A percentile compares a stretch with the other conserved stretches of the same genome.
Evolutionary conservation across 2,329 filamentous ascomycete genomes (phyloP).

Genomic region (Trichophyton rubrum): DNA sequence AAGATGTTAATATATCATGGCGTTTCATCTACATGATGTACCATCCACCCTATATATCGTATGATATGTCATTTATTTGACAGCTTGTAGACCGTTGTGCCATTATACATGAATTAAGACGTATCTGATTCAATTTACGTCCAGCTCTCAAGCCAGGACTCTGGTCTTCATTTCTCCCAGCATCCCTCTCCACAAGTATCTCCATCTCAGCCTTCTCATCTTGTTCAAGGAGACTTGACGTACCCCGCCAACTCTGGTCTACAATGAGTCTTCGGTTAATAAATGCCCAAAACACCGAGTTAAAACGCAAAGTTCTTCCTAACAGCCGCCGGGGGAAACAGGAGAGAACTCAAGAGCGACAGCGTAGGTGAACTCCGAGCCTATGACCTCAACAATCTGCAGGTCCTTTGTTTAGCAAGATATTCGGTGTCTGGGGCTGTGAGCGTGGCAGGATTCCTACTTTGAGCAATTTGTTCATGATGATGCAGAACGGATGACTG

Average conservation of each 20-base stretch:
- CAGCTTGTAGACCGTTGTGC: too few relatives aligned
- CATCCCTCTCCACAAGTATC: slow-evolving; percentile 14
- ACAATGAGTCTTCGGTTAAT: slow-evolving; percentile 20
- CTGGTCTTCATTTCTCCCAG: slow-evolving; percentile 8
- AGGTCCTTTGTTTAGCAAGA: slow-evolving; percentile 27
- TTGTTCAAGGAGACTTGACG: slow-evolving; percentile 12
- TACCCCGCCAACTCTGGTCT: slow-evolving; percentile 9
- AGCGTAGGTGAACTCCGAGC: slow-evolving; percentile 33
- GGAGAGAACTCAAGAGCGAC: slow-evolving; percentile 30
- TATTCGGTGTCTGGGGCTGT: slow-evolving; percentile 20
- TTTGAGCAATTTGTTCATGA: slow-evolving; percentile 31
- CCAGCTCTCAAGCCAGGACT: background rate
- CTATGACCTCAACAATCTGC: slow-evolving; percentile 28
- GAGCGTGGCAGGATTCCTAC: slow-evolving; percentile 17
- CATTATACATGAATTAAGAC: background rate
- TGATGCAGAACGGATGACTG: slow-evolving; percentile 28
- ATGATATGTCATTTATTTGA: background rate
- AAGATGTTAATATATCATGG: background rate
- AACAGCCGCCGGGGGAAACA: slow-evolving; percentile 10
- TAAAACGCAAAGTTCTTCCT: slow-evolving; percentile 19
- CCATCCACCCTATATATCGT: background rate
- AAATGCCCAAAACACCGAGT: slow-evolving; percentile 18
- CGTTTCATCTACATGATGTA: background rate
- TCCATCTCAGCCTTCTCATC: slow-evolving; percentile 14
- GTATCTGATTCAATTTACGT: background rate